Evolutionary conservation across 257 asterid species (phyloP), one percentile per base, ranked within the genome.

Genomic region (Linaria vulgaris): DNA sequence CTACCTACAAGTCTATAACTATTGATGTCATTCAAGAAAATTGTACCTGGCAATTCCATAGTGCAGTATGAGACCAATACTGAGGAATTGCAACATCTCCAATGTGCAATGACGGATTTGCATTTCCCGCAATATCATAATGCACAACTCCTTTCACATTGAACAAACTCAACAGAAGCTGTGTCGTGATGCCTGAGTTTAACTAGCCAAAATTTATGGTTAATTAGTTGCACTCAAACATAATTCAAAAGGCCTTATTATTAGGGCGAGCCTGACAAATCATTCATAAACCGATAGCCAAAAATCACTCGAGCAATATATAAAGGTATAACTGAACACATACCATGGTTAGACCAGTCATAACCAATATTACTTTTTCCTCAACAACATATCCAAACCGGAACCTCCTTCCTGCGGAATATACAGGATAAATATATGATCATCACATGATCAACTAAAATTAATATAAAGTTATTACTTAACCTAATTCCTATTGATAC

Each of bases 31-130:
- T 34, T 34, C 1, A 34, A 55, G 20, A 17, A 37, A 5, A 25
- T 0, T 24, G 1, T 24, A 83, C 91, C 88, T 84, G 91, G 88
- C 91, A 83, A 77, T 67, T 77, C 91, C 88, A 83, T 8, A 81
- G 83, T 64, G 74, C 85, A 1, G 77, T 58, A 57, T 83, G 95
- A 38, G 85, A 61, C 91, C 88, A 86, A 22, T 64, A 67, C 0
- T 71, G n/a, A 38, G 95, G 88, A 61, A 86, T 86, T 6, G 82
- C 44, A 43, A 86, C 95, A 78, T 86, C 91, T 61, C 91, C 91
- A 52, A 83, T 68, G 39, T 77, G 47, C 6, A 70, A 56, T 12
- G 75, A 45, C n/a, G 88, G 79, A 50, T 83, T 76, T 66, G 82
- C 82, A 76, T 83, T 83, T 25, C 95, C 95, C 24, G 87, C 88